Base-by-base conservation (phyloP, 2,329 filamentous ascomycete genomes). In the Talaromyces albobiverticillius region DNA sequence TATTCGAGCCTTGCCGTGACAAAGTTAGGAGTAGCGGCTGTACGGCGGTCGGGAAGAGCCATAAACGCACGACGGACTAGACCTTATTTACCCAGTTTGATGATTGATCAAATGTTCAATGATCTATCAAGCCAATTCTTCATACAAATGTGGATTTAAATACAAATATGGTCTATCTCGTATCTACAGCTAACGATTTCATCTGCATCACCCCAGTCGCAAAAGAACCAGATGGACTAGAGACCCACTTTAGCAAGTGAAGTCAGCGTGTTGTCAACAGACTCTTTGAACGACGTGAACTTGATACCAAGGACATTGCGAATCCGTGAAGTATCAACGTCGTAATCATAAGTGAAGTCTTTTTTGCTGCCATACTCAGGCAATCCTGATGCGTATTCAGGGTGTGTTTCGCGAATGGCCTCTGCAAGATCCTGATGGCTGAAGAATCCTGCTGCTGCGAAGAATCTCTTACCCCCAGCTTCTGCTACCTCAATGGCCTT, bases 391-490 rank as follows among this genome's bases (percentile, higher is more conserved):
- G 67, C 68, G 23, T 76, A 59, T 38, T 77, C 64, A 3, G 76
- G 75, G 55, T 73, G 73, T 11, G 68, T 65, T 47, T 78, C 68
- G 8, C 70, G 67, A 46, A 76, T 69, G 16, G 70, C 67, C 31
- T 76, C 70, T 3, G 67, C 73, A 40, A 78, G 60, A 1, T 72
- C 66, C 57, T 71, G 72, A 59, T 77, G 77, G 23, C 67, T 66
- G 54, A 71, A 73, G 47, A 67, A 67, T 31, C 74, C 75, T 38
- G 67, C 70, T 2, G 67, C 68, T 36, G 74, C 60, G 54, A 79
- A 77, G 60, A 78, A 78, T 34, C 76, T 64, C 59, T 79, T 69
- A 6, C 70, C 71, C 8, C 71, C 73, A 25, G 76, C 76, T 49
- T 76, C 73, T 9, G 71, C 57, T 4, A 75, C 66, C 55, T 79